Evolutionary conservation across 2,329 filamentous ascomycete species (phyloP).

Genomic region (Colletotrichum abscissum): DNA sequence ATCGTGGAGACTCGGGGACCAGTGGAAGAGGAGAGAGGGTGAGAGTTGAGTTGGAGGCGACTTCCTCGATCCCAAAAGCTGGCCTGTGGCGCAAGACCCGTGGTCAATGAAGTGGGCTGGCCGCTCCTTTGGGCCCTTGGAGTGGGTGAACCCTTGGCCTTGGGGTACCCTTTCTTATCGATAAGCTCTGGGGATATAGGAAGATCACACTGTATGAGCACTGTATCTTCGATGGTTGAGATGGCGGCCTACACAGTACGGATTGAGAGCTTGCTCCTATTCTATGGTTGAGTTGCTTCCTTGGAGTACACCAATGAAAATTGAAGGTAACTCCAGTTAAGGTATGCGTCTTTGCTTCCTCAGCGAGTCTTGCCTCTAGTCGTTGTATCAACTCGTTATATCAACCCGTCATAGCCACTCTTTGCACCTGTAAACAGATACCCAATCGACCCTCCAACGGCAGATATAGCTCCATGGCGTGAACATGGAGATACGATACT

Average conservation of each 20-base stretch:
- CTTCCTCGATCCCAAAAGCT: constrained; percentile 32
- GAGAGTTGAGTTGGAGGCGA: constrained; percentile 13
- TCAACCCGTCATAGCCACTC: neutral
- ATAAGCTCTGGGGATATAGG: constrained; percentile 15
- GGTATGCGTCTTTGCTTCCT: too few relatives aligned
- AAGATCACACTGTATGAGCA: neutral
- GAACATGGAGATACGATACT: constrained; percentile 7
- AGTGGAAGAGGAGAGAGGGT: neutral
- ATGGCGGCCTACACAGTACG: too few relatives aligned
- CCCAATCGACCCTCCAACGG: neutral
- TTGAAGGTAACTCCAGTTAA: too few relatives aligned
- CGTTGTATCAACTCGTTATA: neutral
- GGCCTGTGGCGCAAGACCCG: constrained; percentile 32
- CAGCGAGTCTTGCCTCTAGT: too few relatives aligned
- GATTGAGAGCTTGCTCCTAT: too few relatives aligned
- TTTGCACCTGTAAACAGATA: constrained; percentile 9
- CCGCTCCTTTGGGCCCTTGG: neutral
- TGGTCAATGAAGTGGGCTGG: constrained; percentile 20
- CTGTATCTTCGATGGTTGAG: neutral
- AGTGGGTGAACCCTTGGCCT: neutral
- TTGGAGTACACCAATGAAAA: too few relatives aligned
- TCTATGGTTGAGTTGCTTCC: too few relatives aligned
- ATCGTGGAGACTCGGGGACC: neutral
- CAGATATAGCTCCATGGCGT: constrained; percentile 2
- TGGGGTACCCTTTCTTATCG: constrained; percentile 12